Evolutionary conservation across 164 flowering plant species (phyloP).

Genomic region (Vitis rotundifolia): DNA sequence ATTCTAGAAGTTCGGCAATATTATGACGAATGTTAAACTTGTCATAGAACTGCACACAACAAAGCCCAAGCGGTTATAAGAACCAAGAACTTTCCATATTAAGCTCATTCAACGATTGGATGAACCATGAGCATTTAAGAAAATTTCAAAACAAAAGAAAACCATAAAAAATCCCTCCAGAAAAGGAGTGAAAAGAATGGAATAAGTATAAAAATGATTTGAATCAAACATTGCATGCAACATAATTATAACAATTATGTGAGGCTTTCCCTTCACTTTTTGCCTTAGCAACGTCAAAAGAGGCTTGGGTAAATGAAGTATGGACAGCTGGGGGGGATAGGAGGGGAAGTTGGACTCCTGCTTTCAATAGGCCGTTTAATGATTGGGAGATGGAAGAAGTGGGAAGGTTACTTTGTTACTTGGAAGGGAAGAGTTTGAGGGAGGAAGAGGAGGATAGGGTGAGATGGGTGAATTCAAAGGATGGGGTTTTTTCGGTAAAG

Average conservation of each 20-base stretch:
- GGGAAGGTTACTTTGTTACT: no score
- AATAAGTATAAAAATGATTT: neutral
- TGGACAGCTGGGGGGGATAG: no score
- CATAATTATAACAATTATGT: neutral
- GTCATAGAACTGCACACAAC: conserved; percentile 83
- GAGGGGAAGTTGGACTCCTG: no score
- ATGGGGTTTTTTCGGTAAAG: no score
- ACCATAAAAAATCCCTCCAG: neutral
- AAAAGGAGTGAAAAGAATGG: neutral
- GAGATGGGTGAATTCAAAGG: no score
- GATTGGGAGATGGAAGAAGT: no score
- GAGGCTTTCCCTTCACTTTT: no score
- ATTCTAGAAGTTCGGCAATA: conserved; percentile 98
- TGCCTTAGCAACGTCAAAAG: no score
- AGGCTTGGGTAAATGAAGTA: no score
- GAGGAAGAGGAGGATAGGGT: no score
- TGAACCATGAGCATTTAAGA: neutral
- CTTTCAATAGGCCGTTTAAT: no score
- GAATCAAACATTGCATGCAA: conserved; percentile 1
- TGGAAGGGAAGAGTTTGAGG: no score
- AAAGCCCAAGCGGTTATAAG: neutral
- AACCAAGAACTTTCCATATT: neutral
- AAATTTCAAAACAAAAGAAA: neutral
- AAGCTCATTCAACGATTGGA: neutral
- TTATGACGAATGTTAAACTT: conserved; percentile 98